These are phyloP conservation scores for Dothiorella sarmentorum DNA, from an alignment of 2,329 filamentous ascomycete species.

Conservation along the genomic window DNA sequence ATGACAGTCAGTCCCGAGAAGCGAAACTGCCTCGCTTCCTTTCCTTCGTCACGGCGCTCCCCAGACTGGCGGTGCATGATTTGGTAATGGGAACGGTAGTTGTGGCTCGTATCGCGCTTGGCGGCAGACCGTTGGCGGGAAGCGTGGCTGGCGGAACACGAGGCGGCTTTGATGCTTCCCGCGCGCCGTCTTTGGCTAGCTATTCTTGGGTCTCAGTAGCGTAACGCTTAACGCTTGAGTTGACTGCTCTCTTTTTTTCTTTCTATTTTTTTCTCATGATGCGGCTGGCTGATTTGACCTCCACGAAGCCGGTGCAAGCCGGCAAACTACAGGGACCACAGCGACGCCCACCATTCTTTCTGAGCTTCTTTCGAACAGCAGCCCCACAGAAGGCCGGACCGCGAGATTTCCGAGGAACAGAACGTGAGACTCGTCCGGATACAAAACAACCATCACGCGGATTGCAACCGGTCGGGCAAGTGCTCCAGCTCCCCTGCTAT, in stretches of 20 bases:
- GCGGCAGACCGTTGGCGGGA: neutral
- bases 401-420: neutral
- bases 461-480: too few relatives aligned
- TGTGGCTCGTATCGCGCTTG: slow-evolving; percentile 12
- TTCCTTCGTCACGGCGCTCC: neutral
- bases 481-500: too few relatives aligned
- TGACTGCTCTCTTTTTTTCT: neutral
- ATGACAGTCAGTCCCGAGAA: neutral
- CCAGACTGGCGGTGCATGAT: neutral
- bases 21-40: neutral
- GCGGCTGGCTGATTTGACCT: neutral
- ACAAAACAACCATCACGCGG: too few relatives aligned
- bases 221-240: neutral
- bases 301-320: neutral
- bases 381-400: neutral
- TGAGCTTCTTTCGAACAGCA: neutral
- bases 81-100: slow-evolving; percentile 7
- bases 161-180: neutral
- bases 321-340: neutral
- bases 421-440: neutral
- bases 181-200: neutral
- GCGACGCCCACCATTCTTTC: neutral
- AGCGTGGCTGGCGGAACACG: slow-evolving; percentile 13
- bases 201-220: neutral
- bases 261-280: neutral